Conservation (phyloP, 192 early-diverging fungal genomes). For the Dissophora globulifera region DNA sequence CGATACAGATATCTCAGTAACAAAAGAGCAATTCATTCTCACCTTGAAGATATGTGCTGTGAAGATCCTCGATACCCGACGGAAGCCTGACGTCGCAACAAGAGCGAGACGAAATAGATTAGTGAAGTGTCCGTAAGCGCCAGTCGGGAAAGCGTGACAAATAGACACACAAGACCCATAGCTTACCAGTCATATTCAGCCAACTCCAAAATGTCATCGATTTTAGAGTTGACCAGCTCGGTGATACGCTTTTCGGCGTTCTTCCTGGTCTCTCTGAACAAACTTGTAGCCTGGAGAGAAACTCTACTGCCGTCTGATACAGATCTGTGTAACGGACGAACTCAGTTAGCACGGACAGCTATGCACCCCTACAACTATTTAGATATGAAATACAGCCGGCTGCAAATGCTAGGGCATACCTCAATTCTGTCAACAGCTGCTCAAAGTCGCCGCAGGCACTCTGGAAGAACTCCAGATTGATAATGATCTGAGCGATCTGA, state of each 20-base stretch:
- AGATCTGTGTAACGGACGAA: constrained; percentile 40
- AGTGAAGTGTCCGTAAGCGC: not conserved
- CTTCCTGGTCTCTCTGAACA: constrained; percentile 74
- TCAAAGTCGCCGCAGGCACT: constrained; percentile 79
- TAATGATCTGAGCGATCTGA: constrained; percentile 85
- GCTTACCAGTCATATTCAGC: constrained; percentile 88
- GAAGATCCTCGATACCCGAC: constrained; percentile 54
- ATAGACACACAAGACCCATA: too few relatives aligned
- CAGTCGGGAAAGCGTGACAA: too few relatives aligned
- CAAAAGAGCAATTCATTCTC: constrained; percentile 16
- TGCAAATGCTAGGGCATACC: constrained; percentile 22
- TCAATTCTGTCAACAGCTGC: constrained; percentile 72
- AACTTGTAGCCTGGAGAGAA: constrained; percentile 68
- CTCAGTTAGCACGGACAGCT: too few relatives aligned
- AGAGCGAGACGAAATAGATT: not conserved
- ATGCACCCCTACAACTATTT: too few relatives aligned
- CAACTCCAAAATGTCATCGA: constrained; percentile 83
- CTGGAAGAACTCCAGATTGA: constrained; percentile 83
- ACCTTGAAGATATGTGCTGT: constrained; percentile 81
- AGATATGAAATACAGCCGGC: too few relatives aligned
- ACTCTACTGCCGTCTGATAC: constrained; percentile 68
- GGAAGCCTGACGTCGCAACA: constrained; percentile 63
- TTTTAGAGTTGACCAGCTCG: constrained; percentile 80
- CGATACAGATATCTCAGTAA: too few relatives aligned
- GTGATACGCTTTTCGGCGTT: constrained; percentile 86